phyloP scores from a whole-genome alignment of 139 green algal genomes.

The Coelastrella sp. region DNA sequence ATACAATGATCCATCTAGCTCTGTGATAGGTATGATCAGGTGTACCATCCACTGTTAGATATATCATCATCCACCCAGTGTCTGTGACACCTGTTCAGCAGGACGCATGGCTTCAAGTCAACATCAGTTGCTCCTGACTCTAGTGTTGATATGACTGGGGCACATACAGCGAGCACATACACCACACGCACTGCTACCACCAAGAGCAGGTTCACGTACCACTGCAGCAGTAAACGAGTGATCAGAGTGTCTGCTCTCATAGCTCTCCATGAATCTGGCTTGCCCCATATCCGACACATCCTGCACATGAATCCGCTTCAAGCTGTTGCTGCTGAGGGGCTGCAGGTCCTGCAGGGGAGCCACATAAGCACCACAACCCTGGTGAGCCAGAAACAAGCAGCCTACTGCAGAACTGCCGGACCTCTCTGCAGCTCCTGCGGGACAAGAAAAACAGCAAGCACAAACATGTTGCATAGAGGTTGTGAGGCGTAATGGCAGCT shows the following conservation, averaged over 20 bases:
- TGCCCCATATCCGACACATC: constrained; percentile 36
- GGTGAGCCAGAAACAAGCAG: constrained; percentile 82
- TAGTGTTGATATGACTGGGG: no score
- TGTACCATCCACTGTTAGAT: no score
- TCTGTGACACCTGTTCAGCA: no score
- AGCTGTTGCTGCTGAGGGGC: constrained; percentile 9
- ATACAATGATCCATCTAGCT: no score
- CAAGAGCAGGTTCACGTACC: constrained; percentile 46
- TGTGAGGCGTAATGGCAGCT: no score
- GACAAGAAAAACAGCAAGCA: background rate
- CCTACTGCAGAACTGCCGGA: constrained; percentile 59
- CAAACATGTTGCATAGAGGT: background rate
- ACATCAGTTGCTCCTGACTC: no score
- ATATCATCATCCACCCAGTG: no score
- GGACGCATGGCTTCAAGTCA: no score
- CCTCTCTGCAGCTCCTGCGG: constrained; percentile 47
- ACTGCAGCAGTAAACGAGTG: constrained; percentile 74
- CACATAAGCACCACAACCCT: constrained; percentile 70
- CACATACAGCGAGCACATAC: no score
- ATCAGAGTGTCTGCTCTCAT: constrained; percentile 84
- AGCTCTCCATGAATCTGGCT: constrained; percentile 91
- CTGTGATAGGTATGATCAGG: no score
- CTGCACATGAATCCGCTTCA: constrained; percentile 49
- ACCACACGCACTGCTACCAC: no score
- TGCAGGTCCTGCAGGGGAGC: constrained; percentile 26